These are phyloP conservation scores for Xylaria cubensis DNA, from an alignment of 495 filamentous ascomycete species.

Conservation along the genomic window DNA sequence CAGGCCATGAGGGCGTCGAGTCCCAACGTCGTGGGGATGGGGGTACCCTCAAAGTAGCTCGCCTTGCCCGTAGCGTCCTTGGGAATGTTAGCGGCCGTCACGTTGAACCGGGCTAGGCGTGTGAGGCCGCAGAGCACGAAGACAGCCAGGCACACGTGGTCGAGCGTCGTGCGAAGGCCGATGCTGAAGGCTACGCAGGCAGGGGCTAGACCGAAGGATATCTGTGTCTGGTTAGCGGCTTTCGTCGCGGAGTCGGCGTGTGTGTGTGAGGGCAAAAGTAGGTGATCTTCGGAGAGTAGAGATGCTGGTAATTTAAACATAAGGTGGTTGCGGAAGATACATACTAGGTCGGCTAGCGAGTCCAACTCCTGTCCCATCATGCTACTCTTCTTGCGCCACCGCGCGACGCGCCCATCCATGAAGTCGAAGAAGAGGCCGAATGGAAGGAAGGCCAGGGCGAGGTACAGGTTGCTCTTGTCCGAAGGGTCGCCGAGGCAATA, in stretches of 20 bases:
- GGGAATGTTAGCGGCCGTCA: conserved; percentile 81
- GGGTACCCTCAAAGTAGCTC: conserved; percentile 94
- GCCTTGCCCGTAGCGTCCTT: conserved; percentile 92
- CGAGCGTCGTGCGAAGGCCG: conserved; percentile 83
- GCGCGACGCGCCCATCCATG: conserved; percentile 94
- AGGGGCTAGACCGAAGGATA: conserved; percentile 94
- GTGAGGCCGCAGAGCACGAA: conserved; percentile 97
- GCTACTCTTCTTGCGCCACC: conserved; percentile 94
- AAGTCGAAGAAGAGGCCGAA: conserved; percentile 98
- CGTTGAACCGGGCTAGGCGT: conserved; percentile 95
- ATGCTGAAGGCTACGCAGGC: conserved; percentile 87
- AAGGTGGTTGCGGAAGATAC: conserved; percentile 25
- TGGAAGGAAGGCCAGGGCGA: conserved; percentile 86
- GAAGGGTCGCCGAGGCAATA: conserved; percentile 82
- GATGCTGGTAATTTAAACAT: not conserved
- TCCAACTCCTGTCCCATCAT: conserved; percentile 98
- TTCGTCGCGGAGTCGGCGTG: not conserved
- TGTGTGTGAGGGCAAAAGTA: not conserved
- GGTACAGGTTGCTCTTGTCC: conserved; percentile 71
- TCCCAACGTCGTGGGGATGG: conserved; percentile 86
- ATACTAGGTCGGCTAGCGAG: conserved; percentile 94
- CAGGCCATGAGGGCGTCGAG: conserved; percentile 87
- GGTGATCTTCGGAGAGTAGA: not conserved
- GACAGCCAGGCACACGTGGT: conserved; percentile 83
- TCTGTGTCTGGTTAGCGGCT: conserved; percentile 56